Evolutionary conservation across 805 yeast genomes (phyloP).

Genomic region (Yarrowia alimentaria): DNA sequence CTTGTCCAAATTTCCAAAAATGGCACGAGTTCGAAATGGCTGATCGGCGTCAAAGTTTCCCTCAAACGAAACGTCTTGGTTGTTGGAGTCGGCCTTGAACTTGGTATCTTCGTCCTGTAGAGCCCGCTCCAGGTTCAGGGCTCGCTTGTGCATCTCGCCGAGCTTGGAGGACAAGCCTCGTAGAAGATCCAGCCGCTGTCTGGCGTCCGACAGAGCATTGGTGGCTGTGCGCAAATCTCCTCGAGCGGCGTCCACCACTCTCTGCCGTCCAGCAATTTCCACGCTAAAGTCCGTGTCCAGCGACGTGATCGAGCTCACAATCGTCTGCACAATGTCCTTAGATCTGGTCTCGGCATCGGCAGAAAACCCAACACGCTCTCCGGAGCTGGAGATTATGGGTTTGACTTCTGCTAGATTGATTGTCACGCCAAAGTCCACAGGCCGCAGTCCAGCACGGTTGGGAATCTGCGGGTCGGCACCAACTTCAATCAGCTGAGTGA

Average conservation of each 20-base stretch:
- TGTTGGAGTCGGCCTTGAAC: slow-evolving; percentile 41
- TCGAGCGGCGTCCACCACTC: slow-evolving; percentile 53
- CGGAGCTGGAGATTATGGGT: slow-evolving; percentile 15
- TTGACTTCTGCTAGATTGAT: slow-evolving; percentile 25
- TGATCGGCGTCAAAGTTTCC: slow-evolving; percentile 82
- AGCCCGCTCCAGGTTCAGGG: slow-evolving; percentile 59
- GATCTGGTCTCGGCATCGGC: slow-evolving; percentile 35
- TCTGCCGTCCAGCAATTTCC: slow-evolving; percentile 55
- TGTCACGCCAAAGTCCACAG: slow-evolving; percentile 77
- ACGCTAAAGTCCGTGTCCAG: slow-evolving; percentile 59
- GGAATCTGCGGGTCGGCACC: slow-evolving; percentile 82
- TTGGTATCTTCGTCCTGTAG: slow-evolving; percentile 60
- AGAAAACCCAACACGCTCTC: slow-evolving; percentile 21
- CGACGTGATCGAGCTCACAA: slow-evolving; percentile 50
- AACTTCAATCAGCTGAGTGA: slow-evolving; percentile 74
- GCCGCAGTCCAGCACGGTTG: slow-evolving; percentile 82
- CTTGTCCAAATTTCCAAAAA: slow-evolving; percentile 36
- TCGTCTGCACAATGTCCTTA: slow-evolving; percentile 49
- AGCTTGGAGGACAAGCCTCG: slow-evolving; percentile 44
- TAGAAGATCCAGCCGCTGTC: slow-evolving; percentile 54
- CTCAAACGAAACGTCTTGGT: slow-evolving; percentile 37
- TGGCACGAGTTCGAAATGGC: slow-evolving; percentile 71
- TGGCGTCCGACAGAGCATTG: slow-evolving; percentile 47
- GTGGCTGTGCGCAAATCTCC: slow-evolving; percentile 59
- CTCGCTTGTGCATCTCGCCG: slow-evolving; percentile 53